Evolutionary conservation across 2,329 filamentous ascomycete species (phyloP), one percentile per base, ranked within the genome.

Genomic region (Aspergillus sp.): DNA sequence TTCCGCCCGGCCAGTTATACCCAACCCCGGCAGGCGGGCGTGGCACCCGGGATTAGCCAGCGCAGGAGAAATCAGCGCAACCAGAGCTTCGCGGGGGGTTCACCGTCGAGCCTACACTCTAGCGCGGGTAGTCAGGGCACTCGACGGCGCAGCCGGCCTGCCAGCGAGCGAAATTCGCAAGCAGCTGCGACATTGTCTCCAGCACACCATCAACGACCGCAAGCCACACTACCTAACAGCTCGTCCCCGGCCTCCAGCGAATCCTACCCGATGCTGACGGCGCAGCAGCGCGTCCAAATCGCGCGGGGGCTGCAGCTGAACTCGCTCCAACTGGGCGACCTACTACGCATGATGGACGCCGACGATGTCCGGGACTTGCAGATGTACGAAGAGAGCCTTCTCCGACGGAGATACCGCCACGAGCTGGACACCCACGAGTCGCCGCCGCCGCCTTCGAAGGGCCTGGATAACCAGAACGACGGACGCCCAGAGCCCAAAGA

Each of bases 401-500:
- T 17, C 11, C 35, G 30, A 11, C 26, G 31, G 22, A 26, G 25
- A 22, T 31, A 29, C 11, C 26, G 33, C 15, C 30, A 29, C 8
- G 29, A 35, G 7, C 13, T 26, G 10, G 26, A 26, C 14, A 17
- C 26, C 11, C 24, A 32, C 15, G 28, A 19, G 3, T 24, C 29
- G 4, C 15, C 14, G 7, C 20, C 22, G 4, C 20, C 22, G 4
- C 24, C 37, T 39, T 29, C 41, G 8, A 50, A 45, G 10, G 61
- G 62, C 8, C 57, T 72, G 1, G 69, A 72, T 40, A 60, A 60
- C 26, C 55, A 60, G 36, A 59, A 63, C 4, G 55, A 61, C 31
- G 58, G 55, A 8, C 60, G 70, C 5, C 70, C 71, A 1, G 51
- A 63, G 12, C 62, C 69, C 0, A 63, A 66, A 42, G 58, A 61